Conservation (phyloP, 805 yeast genomes). For the Kodamaea hsintzibuensis region DNA sequence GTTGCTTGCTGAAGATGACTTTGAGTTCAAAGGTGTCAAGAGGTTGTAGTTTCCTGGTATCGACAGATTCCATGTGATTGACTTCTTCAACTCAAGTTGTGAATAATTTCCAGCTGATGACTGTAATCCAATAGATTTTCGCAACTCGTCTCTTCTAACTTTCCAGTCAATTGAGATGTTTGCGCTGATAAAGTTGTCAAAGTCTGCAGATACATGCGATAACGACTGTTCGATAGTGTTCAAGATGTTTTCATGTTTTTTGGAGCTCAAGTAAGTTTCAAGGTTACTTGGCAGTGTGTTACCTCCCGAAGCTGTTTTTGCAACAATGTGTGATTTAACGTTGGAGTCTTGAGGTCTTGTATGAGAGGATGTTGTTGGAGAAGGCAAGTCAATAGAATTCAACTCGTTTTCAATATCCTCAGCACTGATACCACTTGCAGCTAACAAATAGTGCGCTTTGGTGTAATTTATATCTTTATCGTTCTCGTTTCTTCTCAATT, state of each 20-base stretch:
- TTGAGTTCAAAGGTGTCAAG: slow-evolving; percentile 31
- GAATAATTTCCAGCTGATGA: slow-evolving; percentile 2
- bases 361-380: slow-evolving; percentile 12
- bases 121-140: slow-evolving; percentile 61
- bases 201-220: slow-evolving; percentile 73
- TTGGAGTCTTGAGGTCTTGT: not conserved
- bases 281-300: slow-evolving; percentile 32
- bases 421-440: slow-evolving; percentile 74
- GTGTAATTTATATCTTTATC: slow-evolving; percentile 48
- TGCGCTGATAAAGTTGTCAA: slow-evolving; percentile 72
- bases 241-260: slow-evolving; percentile 80
- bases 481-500: slow-evolving; percentile 40
- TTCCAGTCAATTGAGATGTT: slow-evolving; percentile 85
- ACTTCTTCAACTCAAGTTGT: slow-evolving; percentile 19
- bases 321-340: not conserved
- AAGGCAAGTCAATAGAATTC: slow-evolving; percentile 17
- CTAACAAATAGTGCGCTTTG: slow-evolving; percentile 83
- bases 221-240: slow-evolving; percentile 82
- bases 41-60: slow-evolving; percentile 33
- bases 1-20: not conserved
- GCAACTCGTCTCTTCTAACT: slow-evolving; percentile 68
- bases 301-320: not conserved
- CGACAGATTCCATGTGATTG: slow-evolving; percentile 37
- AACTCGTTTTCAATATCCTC: slow-evolving; percentile 18
- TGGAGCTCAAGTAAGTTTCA: slow-evolving; percentile 62